These are phyloP conservation scores for Pontederia crassipes DNA, from an alignment of 176 grass and related monocot genomes.

Conservation along the genomic window DNA sequence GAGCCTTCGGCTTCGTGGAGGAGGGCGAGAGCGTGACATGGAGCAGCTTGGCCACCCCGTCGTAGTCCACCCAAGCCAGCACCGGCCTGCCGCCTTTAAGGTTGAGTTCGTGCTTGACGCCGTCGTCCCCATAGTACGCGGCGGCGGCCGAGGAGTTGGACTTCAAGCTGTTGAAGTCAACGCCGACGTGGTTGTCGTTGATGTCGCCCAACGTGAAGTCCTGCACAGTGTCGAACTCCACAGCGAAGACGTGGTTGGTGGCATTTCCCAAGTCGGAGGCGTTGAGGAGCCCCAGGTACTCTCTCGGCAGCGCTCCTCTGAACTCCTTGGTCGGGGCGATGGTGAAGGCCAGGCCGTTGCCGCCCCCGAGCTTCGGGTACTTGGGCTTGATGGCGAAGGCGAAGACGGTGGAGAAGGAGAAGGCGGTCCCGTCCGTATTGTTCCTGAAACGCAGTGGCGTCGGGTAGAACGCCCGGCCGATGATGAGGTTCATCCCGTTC, in stretches of 20 bases:
- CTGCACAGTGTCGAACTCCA: conserved; percentile 53
- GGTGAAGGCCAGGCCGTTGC: conserved; percentile 53
- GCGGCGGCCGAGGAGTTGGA: conserved; percentile 4
- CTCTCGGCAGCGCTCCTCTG: conserved; percentile 17
- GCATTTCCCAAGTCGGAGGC: conserved; percentile 7
- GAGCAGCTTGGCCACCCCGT: conserved; percentile 21
- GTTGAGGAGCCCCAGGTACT: conserved; percentile 46
- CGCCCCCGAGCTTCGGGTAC: conserved; percentile 28
- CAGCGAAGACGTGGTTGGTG: conserved; percentile 32
- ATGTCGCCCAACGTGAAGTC: conserved; percentile 27
- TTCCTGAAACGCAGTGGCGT: conserved; percentile 25
- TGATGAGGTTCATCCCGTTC: conserved; percentile 21
- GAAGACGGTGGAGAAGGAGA: conserved; percentile 65
- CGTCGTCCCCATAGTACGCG: conserved; percentile 1
- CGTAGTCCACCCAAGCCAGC: conserved; percentile 62
- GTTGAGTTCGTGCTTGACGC: background rate
- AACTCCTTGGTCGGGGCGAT: conserved; percentile 25
- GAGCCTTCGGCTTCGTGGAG: conserved; percentile 19
- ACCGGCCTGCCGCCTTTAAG: conserved; percentile 17
- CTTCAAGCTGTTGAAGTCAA: conserved; percentile 32
- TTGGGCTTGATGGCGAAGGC: conserved; percentile 32
- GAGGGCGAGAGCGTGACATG: conserved; percentile 30
- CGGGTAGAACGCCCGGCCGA: conserved; percentile 49
- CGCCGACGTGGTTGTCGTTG: conserved; percentile 52
- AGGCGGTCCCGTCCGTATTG: conserved; percentile 13